These are phyloP conservation scores for Fusarium illudens DNA, from an alignment of 2,329 filamentous ascomycete species.

Conservation along the genomic window DNA sequence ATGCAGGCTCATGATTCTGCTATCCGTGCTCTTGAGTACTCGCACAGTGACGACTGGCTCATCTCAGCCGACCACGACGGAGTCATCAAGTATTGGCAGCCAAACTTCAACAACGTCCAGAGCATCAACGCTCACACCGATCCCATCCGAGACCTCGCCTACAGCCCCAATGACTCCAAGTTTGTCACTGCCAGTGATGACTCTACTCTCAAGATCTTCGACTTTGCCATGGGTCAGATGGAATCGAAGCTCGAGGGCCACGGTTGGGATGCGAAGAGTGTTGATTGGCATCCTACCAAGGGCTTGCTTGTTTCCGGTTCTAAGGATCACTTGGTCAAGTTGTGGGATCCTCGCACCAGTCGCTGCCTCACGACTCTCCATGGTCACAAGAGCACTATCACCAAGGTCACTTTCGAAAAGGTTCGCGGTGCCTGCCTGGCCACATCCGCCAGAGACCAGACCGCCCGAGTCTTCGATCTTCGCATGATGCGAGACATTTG, in stretches of 20 bases:
- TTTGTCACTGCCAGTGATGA: constrained; percentile 98
- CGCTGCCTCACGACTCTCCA: constrained; percentile 93
- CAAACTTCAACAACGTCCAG: constrained; percentile 99
- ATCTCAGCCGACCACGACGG: constrained; percentile 96
- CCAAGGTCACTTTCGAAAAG: constrained; percentile 89
- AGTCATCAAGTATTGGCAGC: constrained; percentile 97
- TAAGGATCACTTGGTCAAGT: constrained; percentile 96
- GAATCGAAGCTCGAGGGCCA: constrained; percentile 91
- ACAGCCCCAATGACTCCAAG: constrained; percentile 92
- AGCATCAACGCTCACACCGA: constrained; percentile 91
- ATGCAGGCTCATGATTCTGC: constrained; percentile 96
- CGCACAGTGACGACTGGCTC: constrained; percentile 96
- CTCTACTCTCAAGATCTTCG: constrained; percentile 91
- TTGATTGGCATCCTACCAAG: constrained; percentile 97
- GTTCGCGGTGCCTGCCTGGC: constrained; percentile 85
- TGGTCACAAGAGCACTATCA: constrained; percentile 97
- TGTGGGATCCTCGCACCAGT: constrained; percentile 95
- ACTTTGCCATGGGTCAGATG: constrained; percentile 86
- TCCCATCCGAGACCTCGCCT: constrained; percentile 89
- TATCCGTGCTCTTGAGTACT: constrained; percentile 85
- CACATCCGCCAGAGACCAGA: constrained; percentile 92
- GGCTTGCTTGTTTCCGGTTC: constrained; percentile 94
- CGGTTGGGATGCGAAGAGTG: constrained; percentile 96
- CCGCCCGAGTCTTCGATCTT: constrained; percentile 90
- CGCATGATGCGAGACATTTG: constrained; percentile 99